phyloP scores from a whole-genome alignment of 768 basidiomycete species.

The Guyanaporus albipodus region DNA sequence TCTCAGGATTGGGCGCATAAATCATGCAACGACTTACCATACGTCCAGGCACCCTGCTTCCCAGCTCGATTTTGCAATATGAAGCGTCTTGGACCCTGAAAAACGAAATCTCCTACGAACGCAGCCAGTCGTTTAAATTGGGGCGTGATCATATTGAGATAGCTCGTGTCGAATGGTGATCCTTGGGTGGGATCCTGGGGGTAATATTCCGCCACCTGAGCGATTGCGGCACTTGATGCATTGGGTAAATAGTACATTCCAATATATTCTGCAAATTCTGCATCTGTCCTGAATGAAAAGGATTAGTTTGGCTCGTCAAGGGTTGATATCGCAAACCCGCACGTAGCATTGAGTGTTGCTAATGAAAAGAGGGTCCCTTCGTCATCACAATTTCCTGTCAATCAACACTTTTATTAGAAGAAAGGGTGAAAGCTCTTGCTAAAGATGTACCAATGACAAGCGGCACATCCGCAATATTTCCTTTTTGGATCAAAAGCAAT shows the following conservation, averaged over 20 bases:
- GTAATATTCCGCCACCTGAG: conserved; percentile 32
- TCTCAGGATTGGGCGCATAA: too few relatives aligned
- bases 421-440: background rate
- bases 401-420: background rate
- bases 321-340: background rate
- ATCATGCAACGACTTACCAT: conserved; percentile 4
- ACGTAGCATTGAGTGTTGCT: background rate
- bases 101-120: conserved; percentile 46
- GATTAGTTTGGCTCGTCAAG: background rate
- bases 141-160: conserved; percentile 40
- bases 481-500: conserved; percentile 29
- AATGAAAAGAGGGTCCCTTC: conserved; percentile 39
- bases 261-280: background rate
- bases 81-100: conserved; percentile 48
- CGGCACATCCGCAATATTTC: conserved; percentile 19
- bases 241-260: conserved; percentile 23
- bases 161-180: conserved; percentile 50
- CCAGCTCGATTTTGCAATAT: conserved; percentile 38
- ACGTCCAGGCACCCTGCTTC: conserved; percentile 40
- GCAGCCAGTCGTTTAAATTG: conserved; percentile 52
- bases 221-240: conserved; percentile 20
- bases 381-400: conserved; percentile 34
- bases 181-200: conserved; percentile 40
- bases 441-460: conserved; percentile 6
- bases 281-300: background rate